Percentiles rank a stretch among this genome's conserved stretches.
phyloP scores from a whole-genome alignment of 441 rosid genomes.

The Rhodomyrtus psidioides region DNA sequence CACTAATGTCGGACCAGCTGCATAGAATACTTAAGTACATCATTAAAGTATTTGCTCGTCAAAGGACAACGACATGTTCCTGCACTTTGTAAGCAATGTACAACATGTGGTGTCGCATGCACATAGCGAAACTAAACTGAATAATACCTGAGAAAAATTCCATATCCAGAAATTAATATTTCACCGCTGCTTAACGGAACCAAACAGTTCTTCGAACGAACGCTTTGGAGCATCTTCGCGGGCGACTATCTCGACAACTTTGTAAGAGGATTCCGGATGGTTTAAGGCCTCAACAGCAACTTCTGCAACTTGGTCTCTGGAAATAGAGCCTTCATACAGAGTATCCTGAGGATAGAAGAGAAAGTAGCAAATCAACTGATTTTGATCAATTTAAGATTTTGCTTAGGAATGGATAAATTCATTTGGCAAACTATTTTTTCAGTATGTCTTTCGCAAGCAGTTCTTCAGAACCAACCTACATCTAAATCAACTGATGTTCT shows the following conservation, averaged over 20 bases:
- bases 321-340: conserved; percentile 68
- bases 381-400: background rate
- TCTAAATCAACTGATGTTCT: background rate
- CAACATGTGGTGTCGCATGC: background rate
- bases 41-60: background rate
- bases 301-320: conserved; percentile 81
- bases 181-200: conserved; percentile 44
- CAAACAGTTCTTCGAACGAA: conserved; percentile 55
- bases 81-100: background rate
- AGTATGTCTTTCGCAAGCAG: background rate
- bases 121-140: background rate
- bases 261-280: conserved; percentile 53
- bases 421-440: background rate
- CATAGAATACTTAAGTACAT: background rate
- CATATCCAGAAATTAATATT: background rate
- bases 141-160: conserved; percentile 9
- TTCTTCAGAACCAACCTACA: background rate
- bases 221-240: conserved; percentile 59
- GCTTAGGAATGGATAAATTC: background rate
- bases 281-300: conserved; percentile 70
- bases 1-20: background rate
- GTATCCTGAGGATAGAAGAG: conserved; percentile 47
- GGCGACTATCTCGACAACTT: conserved; percentile 75
- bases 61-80: background rate
- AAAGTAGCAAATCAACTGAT: background rate